phyloP scores from a whole-genome alignment of 768 basidiomycete species.

The Podaxis sp. region DNA sequence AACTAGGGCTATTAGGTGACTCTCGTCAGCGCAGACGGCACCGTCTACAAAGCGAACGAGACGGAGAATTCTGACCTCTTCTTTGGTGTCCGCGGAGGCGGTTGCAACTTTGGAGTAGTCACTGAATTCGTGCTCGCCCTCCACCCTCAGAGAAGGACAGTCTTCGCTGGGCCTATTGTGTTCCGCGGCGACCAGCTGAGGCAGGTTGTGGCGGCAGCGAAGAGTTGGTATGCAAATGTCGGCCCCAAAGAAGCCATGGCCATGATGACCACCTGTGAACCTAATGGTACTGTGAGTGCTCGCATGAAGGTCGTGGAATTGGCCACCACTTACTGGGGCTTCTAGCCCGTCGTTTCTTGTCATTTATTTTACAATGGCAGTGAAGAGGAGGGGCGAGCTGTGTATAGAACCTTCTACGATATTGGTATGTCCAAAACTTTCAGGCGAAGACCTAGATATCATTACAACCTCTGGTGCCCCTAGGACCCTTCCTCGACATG shows the following conservation, averaged over 20 bases:
- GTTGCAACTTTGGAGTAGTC: conserved; percentile 58
- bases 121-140: conserved; percentile 50
- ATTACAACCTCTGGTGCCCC: neutral
- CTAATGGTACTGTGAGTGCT: conserved; percentile 34
- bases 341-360: conserved; percentile 35
- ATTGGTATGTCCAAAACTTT: conserved; percentile 32
- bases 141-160: conserved; percentile 47
- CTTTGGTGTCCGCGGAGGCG: conserved; percentile 52
- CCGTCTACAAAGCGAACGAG: conserved; percentile 33
- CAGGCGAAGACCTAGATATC: neutral
- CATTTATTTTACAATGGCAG: conserved; percentile 49
- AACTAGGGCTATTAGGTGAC: conserved; percentile 32
- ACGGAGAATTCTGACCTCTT: conserved; percentile 44
- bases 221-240: conserved; percentile 37
- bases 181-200: conserved; percentile 30
- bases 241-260: conserved; percentile 37
- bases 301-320: neutral
- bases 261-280: conserved; percentile 32
- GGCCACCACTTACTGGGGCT: neutral
- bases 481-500: conserved; percentile 39
- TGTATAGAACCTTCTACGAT: conserved; percentile 43
- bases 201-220: conserved; percentile 28
- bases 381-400: conserved; percentile 42
- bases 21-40: conserved; percentile 44
- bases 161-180: conserved; percentile 43